Conservation (phyloP, 306 rosid species). For the Rosa multiflora region DNA sequence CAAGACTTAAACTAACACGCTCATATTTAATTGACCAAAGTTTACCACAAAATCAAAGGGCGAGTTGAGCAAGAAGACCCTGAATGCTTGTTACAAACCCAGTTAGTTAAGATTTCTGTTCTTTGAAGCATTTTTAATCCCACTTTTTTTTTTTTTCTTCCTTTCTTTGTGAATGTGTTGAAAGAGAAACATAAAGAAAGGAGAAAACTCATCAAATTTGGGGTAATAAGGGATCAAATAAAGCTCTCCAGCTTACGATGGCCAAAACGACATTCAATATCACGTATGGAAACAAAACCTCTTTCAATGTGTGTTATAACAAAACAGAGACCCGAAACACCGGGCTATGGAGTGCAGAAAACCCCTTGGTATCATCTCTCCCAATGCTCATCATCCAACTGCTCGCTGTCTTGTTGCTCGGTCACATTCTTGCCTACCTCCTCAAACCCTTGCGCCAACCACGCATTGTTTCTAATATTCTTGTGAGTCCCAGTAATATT, state of each 20-base stretch:
- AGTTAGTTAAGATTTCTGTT: neutral
- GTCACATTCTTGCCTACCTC: constrained; percentile 19
- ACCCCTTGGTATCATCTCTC: constrained; percentile 20
- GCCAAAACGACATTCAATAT: neutral
- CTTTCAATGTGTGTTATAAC: constrained; percentile 22
- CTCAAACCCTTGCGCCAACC: constrained; percentile 39
- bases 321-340: neutral
- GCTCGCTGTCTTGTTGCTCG: constrained; percentile 17
- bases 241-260: neutral
- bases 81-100: no score
- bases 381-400: constrained; percentile 35
- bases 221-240: neutral
- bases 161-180: neutral
- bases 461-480: constrained; percentile 32
- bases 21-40: neutral
- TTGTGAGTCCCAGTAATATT: constrained; percentile 21
- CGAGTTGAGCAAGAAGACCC: neutral
- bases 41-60: neutral
- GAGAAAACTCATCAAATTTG: neutral
- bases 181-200: neutral
- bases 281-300: neutral
- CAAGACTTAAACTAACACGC: neutral
- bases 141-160: no score
- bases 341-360: constrained; percentile 37
- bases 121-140: neutral